A percentile compares a stretch with the other conserved stretches of the same genome.
phyloP scores from a whole-genome alignment of 495 filamentous ascomycete genomes.

The Penicillium roqueforti region DNA sequence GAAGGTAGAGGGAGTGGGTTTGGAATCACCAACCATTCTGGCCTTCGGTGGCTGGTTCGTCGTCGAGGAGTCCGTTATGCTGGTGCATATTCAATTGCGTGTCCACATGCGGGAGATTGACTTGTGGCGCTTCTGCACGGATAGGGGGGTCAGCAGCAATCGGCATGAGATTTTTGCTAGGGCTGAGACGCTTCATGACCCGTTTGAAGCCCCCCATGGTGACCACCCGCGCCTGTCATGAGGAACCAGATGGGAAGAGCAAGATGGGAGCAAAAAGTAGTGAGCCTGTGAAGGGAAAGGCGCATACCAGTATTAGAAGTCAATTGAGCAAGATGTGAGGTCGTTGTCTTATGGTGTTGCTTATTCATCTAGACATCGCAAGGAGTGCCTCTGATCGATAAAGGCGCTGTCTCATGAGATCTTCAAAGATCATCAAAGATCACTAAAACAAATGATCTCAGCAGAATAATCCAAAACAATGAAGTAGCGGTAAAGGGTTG shows the following conservation, averaged over 20 bases:
- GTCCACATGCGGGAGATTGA: conserved; percentile 44
- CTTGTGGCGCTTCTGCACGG: conserved; percentile 30
- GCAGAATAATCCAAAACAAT: conserved; percentile 1
- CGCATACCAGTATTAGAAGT: conserved; percentile 8
- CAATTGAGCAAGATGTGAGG: neutral
- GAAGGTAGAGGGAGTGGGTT: neutral
- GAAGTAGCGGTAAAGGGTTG: conserved; percentile 3
- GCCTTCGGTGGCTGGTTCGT: conserved; percentile 15
- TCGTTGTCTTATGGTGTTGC: conserved; percentile 1
- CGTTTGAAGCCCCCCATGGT: conserved; percentile 13
- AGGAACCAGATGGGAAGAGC: neutral
- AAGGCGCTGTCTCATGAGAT: neutral
- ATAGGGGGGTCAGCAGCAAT: conserved; percentile 27
- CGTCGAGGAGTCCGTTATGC: conserved; percentile 37
- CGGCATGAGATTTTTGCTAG: neutral
- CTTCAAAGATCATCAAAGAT: conserved; percentile 1
- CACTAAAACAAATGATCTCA: neutral
- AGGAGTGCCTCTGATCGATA: conserved; percentile 1
- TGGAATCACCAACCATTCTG: conserved; percentile 16
- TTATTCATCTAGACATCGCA: conserved; percentile 13
- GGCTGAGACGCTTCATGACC: conserved; percentile 10
- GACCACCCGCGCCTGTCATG: conserved; percentile 2
- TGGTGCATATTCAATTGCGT: conserved; percentile 46
- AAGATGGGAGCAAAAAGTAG: neutral
- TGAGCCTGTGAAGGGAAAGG: neutral